Evolutionary conservation across 495 filamentous ascomycete species (phyloP).

Genomic region (Venustampulla echinocandica): DNA sequence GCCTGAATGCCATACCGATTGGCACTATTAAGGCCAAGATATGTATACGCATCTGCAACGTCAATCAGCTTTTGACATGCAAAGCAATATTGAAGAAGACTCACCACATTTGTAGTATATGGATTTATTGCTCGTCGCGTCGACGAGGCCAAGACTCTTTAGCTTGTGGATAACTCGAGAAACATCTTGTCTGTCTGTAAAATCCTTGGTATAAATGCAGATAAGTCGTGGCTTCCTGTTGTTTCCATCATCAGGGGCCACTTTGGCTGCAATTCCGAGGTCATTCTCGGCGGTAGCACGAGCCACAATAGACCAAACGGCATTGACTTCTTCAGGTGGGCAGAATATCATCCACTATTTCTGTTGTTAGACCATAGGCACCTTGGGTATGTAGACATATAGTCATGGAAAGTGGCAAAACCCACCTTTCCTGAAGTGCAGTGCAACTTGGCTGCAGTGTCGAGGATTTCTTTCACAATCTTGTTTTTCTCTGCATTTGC

Average conservation of each 20-base stretch:
- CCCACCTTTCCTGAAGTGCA: conserved; percentile 54
- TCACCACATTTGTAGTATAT: conserved; percentile 70
- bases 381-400: neutral
- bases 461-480: conserved; percentile 37
- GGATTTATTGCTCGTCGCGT: conserved; percentile 22
- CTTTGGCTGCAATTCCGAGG: conserved; percentile 62
- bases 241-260: conserved; percentile 43
- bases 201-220: conserved; percentile 71
- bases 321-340: conserved; percentile 43
- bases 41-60: conserved; percentile 58
- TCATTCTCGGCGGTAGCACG: conserved; percentile 52
- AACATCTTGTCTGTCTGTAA: conserved; percentile 57
- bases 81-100: conserved; percentile 10
- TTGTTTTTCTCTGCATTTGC: conserved; percentile 12
- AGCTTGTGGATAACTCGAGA: conserved; percentile 53
- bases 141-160: conserved; percentile 49
- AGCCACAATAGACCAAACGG: conserved; percentile 54
- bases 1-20: conserved; percentile 64
- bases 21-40: conserved; percentile 53
- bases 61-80: conserved; percentile 6
- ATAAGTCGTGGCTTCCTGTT: conserved; percentile 42
- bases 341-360: conserved; percentile 75
- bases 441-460: conserved; percentile 45
- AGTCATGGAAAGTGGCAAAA: neutral
- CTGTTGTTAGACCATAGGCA: conserved; percentile 6